Base-by-base conservation (phyloP, 78 protist genomes). In the Polysphondylium violaceum region DNA sequence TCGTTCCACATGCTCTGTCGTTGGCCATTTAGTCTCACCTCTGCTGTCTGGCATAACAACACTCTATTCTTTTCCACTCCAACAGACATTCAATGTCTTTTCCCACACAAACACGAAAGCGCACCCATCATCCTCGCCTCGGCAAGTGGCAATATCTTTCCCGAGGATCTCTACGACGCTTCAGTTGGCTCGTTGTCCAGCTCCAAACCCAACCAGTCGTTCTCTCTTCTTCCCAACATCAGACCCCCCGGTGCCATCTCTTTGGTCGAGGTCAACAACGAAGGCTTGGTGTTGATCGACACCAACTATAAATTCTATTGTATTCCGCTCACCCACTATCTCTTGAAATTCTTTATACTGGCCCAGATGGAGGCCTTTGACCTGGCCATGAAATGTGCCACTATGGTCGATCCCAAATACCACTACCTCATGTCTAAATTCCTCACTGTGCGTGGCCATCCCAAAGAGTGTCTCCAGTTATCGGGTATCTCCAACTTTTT, bases 11-110 rank as follows among this genome's bases (percentile, higher is more conserved):
- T 69, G 38, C 25, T 83, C 12, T 56, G 91, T 69, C 23, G 77
- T 17, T 83, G 79, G 79, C 77, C 91, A 55, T 31, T 69, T 19
- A 47, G 72, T 12, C 38, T 83, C 23, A 83, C 73, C 2, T 69
- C 81, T 17, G 91, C 91, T 29, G 38, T 83, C 19, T 83, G 91
- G 91, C 91, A 83, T 59, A 55, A 83, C 35, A 83, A 83, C 33
- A 83, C 79, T 5, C 44, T 83, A 17, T 81, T 83, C 72, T 69
- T 69, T 44, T 56, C 91, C 31, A 83, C 91, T 21, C 74, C 53
- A 3, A 44, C 40, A 8, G 91, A 83, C 43, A 71, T 83, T 36
- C 91, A 83, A 69, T 67, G 77, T 69, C 50, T 83, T 11, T 83
- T 83, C 55, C 91, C 91, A 40, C 74, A 83, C 44, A 69, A 83